Conservation (phyloP, 2,329 filamentous ascomycete species). For the Colletotrichum spinosum region DNA sequence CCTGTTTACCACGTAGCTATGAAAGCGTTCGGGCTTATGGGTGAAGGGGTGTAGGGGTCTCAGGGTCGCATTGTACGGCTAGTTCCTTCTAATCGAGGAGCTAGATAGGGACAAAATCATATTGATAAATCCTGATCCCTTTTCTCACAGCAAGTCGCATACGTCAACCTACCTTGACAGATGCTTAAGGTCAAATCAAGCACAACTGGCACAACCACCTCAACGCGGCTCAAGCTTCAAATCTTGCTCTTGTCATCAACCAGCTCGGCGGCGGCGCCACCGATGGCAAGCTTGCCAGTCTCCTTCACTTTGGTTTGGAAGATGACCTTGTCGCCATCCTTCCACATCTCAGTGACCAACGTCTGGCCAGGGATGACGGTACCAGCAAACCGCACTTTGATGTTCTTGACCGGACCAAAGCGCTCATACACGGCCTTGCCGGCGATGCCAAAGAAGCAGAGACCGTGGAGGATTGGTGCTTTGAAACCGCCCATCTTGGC, state of each 20-base stretch:
- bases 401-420: conserved; percentile 86
- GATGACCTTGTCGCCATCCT: conserved; percentile 80
- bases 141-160: no score
- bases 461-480: conserved; percentile 93
- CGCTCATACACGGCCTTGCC: conserved; percentile 90
- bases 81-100: no score
- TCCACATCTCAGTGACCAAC: conserved; percentile 95
- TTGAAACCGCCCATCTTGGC: conserved; percentile 97
- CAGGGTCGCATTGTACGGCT: no score
- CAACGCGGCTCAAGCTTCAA: conserved; percentile 2
- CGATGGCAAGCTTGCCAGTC: conserved; percentile 90
- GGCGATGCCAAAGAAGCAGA: conserved; percentile 93
- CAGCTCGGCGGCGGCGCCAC: conserved; percentile 83
- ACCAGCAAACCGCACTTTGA: conserved; percentile 92
- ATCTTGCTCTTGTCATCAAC: conserved; percentile 51
- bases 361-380: conserved; percentile 89
- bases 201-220: neutral
- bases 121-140: no score
- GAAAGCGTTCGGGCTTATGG: no score
- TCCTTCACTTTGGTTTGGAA: conserved; percentile 93
- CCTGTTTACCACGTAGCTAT: no score
- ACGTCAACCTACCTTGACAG: no score
- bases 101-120: no score
- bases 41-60: no score
- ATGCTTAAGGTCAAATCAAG: no score